phyloP scores from a whole-genome alignment of 1,284 basidiomycete genomes.

The Boletus mariae region DNA sequence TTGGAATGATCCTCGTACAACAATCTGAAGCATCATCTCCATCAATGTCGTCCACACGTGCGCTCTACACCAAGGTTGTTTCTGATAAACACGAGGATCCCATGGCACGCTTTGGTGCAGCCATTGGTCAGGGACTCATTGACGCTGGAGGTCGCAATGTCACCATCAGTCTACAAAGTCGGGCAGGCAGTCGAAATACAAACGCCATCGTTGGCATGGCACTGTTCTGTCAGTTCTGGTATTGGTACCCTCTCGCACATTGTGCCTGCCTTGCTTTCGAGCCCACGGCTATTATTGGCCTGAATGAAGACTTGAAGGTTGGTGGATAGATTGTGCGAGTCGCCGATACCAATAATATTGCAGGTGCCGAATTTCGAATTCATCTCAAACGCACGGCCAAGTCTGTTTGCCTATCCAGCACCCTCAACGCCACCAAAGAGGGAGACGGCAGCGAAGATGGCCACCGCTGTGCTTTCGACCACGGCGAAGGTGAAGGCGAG shows the following conservation, averaged over 20 bases:
- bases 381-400: conserved; percentile 82
- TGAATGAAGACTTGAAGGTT: conserved; percentile 83
- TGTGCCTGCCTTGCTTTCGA: conserved; percentile 89
- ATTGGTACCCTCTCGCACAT: conserved; percentile 98
- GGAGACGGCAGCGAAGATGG: conserved; percentile 85
- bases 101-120: conserved; percentile 94
- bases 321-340: conserved; percentile 14
- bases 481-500: conserved; percentile 92
- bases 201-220: conserved; percentile 94
- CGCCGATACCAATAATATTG: conserved; percentile 4
- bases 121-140: conserved; percentile 91
- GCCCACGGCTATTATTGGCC: conserved; percentile 89
- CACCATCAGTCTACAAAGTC: conserved; percentile 88
- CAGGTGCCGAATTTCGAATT: conserved; percentile 90
- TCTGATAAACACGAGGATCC: conserved; percentile 96
- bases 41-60: conserved; percentile 75
- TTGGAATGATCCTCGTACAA: conserved; percentile 94
- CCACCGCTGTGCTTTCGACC: conserved; percentile 90
- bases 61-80: conserved; percentile 84
- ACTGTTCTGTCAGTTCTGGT: conserved; percentile 98
- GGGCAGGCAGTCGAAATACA: conserved; percentile 87
- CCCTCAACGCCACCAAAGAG: conserved; percentile 85
- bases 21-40: conserved; percentile 88
- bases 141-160: conserved; percentile 95
- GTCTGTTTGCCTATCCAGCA: conserved; percentile 86